Evolutionary conservation across 179 eudicot species (phyloP).

Genomic region (Vitellaria paradoxa): DNA sequence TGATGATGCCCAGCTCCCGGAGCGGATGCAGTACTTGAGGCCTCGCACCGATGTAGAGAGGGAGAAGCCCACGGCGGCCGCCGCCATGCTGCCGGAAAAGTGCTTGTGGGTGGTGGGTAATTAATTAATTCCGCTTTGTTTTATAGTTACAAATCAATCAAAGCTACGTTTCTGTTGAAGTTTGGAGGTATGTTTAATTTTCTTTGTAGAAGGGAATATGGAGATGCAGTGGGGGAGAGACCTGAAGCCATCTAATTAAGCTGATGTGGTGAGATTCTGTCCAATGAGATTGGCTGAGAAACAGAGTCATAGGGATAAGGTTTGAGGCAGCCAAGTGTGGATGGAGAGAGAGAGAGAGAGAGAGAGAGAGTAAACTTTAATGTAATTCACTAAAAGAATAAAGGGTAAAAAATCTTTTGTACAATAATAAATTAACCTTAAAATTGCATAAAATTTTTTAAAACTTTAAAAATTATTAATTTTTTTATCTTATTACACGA

Average conservation of each 20-base stretch:
- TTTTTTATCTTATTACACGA: too few relatives aligned
- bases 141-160: neutral
- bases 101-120: conserved; percentile 3
- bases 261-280: conserved; percentile 32
- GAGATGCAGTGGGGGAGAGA: neutral
- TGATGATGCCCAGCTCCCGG: conserved; percentile 11
- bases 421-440: too few relatives aligned
- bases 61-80: conserved; percentile 45
- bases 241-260: neutral
- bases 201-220: neutral
- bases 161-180: too few relatives aligned
- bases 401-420: too few relatives aligned
- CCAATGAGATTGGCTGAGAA: conserved; percentile 27
- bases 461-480: too few relatives aligned
- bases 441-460: too few relatives aligned
- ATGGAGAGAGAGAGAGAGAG: too few relatives aligned
- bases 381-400: too few relatives aligned
- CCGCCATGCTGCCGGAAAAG: conserved; percentile 28
- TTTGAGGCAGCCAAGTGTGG: conserved; percentile 5
- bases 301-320: conserved; percentile 19
- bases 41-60: conserved; percentile 38
- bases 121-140: neutral
- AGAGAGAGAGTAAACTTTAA: too few relatives aligned
- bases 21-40: conserved; percentile 23
- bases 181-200: too few relatives aligned